Evolutionary conservation across 768 basidiomycete species (phyloP), one percentile per base, ranked within the genome.

Genomic region (Lanmaoa pseudosensibilis): DNA sequence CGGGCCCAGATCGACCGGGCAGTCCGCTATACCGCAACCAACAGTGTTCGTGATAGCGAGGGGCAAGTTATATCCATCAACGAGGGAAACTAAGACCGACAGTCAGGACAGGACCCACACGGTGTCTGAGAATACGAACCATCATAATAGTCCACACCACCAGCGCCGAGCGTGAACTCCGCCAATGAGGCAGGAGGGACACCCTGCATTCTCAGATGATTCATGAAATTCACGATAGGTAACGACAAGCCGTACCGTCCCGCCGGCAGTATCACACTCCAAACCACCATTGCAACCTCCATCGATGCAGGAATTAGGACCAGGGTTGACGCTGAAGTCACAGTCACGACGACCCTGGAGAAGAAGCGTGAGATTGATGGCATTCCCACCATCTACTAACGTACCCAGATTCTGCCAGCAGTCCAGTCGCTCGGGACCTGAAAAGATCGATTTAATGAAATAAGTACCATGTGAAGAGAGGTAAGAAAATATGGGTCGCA

Each of bases 241-340:
- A 40, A 47, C 2, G 2, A 7, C 4, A 37, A 38, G 36, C 11
- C 66, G 49, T 59, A 79, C 79, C 27, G 83, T 83, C 44, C 82
- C 85, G 33, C 77, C 78, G 38, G 65, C 63, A 12, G 74, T 58
- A 62, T 80, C 81, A 58, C 88, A 88, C 12, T 75, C 63, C 10
- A 90, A 72, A 37, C 87, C 88, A 16, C 88, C 87, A 55, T 84
- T 85, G 65, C 87, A 89, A 46, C 85, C 85, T 39, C 87, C 88
- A 53, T 78, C 77, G 19, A 83, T 59, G 60, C 87, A 90, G 15
- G 83, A 83, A 59, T 78, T 83, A 5, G 73, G 74, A 23, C 80
- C 83, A 39, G 77, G 77, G 62, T 78, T 77, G 40, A 59, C 72
- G 50, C 69, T 73, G 64, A 89, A 89, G 69, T 87, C 73, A 60